Evolutionary conservation across 768 basidiomycete genomes (phyloP), one percentile per base, ranked within the genome.

Genomic region (Suillus ampliporus): DNA sequence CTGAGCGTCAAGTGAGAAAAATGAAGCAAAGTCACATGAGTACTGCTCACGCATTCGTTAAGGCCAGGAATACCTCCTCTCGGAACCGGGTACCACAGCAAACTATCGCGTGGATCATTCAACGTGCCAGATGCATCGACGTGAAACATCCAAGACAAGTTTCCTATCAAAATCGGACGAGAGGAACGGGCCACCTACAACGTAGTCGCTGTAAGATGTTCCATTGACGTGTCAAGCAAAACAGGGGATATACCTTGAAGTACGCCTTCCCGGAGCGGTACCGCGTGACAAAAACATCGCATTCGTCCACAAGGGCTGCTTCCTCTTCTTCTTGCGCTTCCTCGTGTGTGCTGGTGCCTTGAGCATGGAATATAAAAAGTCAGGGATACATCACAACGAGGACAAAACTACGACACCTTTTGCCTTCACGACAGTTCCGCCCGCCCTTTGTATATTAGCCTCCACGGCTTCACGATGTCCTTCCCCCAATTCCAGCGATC

Each of bases 31-130:
- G 34, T 6, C 41, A 50, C 38, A 9, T 28, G 23, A 43, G 35
- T n/a, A 37, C 68, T 1, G 77, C 90, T 52, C 66, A 94, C 92
- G 74, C 89, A 86, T 1, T 74, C 73, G 0, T 77, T 70, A 59
- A 95, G 90, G 1, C 81, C 86, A 7, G 83, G 82, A 15, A 93
- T 85, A 2, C 80, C 78, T 17, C 77, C 79, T 50, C 79, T 82
- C 5, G 92, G 94, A 34, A 89, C 80, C 0, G 95, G 95, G 71
- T 93, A 97, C 78, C 95, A 95, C 8, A 95, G 77, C 1, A 97
- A 80, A 50, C 92, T 89, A 61, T 91, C 87, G 38, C 86, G 80
- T 0, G 95, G 91, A 6, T 85, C 77, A 10, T 85, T 79, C 5
- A 91, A 69, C 0, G 82, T 75, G 3, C 89, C 88, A 1, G 83